These are phyloP conservation scores for Orbilia oligospora DNA, from an alignment of 2,329 filamentous ascomycete genomes.

Conservation along the genomic window DNA sequence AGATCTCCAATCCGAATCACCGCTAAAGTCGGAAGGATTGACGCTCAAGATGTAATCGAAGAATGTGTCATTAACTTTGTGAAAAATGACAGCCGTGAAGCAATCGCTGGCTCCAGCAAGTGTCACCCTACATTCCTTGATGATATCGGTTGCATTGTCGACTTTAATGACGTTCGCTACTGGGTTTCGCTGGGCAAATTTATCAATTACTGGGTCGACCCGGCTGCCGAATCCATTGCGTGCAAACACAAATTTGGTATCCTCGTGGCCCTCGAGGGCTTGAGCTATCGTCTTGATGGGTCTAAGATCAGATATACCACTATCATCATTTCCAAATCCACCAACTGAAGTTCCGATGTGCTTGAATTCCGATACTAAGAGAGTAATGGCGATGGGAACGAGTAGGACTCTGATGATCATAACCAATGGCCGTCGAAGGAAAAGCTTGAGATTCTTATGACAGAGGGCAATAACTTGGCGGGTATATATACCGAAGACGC, in stretches of 20 bases:
- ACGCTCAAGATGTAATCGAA: conserved; percentile 91
- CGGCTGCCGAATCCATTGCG: conserved; percentile 75
- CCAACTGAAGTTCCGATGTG: conserved; percentile 33
- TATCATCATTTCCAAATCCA: conserved; percentile 15
- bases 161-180: conserved; percentile 35
- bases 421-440: conserved; percentile 47
- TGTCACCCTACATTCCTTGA: conserved; percentile 75
- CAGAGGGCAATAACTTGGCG: conserved; percentile 53
- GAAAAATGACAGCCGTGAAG: conserved; percentile 80
- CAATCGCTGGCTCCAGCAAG: conserved; percentile 79
- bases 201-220: conserved; percentile 62
- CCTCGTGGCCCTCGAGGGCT: conserved; percentile 67
- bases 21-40: conserved; percentile 78
- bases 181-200: conserved; percentile 30
- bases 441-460: conserved; percentile 59
- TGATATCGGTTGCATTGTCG: conserved; percentile 69
- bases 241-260: conserved; percentile 80
- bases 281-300: conserved; percentile 76
- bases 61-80: conserved; percentile 71
- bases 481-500: conserved; percentile 37
- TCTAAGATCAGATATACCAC: conserved; percentile 49
- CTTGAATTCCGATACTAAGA: conserved; percentile 42
- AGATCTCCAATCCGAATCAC: conserved; percentile 66
- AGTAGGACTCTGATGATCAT: conserved; percentile 55
- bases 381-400: conserved; percentile 37